Evolutionary conservation across 768 basidiomycete genomes (phyloP).

Genomic region (Nevesoporus exiguus): DNA sequence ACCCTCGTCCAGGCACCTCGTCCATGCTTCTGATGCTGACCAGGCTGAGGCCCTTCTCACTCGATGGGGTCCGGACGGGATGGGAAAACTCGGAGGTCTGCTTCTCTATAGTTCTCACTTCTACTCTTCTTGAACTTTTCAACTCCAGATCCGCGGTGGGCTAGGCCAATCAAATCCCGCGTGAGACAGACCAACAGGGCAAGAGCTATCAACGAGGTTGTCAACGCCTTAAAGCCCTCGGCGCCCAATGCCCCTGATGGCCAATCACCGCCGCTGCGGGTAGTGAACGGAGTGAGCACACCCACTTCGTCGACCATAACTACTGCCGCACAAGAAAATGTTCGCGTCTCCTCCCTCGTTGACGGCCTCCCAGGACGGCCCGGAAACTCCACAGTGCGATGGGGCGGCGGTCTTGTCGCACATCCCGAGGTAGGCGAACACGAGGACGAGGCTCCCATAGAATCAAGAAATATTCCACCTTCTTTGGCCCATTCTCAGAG

Average conservation of each 20-base stretch:
- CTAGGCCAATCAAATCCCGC: slow-evolving; percentile 79
- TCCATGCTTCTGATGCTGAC: slow-evolving; percentile 88
- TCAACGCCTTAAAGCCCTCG: slow-evolving; percentile 63
- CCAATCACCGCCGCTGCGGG: slow-evolving; percentile 57
- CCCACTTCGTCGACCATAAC: slow-evolving; percentile 69
- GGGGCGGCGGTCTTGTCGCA: slow-evolving; percentile 55
- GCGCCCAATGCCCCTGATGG: slow-evolving; percentile 40
- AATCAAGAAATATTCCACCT: slow-evolving; percentile 26
- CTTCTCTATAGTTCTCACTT: slow-evolving; percentile 10
- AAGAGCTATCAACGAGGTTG: slow-evolving; percentile 72
- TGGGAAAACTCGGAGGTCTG: slow-evolving; percentile 86
- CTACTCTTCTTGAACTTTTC: slow-evolving; percentile 23
- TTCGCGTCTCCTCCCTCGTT: slow-evolving; percentile 39
- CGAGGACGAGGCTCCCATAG: slow-evolving; percentile 40
- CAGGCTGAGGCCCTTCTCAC: slow-evolving; percentile 83
- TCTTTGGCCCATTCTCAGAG: slow-evolving; percentile 38
- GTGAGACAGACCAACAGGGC: slow-evolving; percentile 66
- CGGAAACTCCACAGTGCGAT: slow-evolving; percentile 58
- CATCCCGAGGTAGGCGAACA: slow-evolving; percentile 67
- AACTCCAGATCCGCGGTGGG: slow-evolving; percentile 79
- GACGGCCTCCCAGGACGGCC: slow-evolving; percentile 53
- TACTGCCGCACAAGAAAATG: slow-evolving; percentile 71
- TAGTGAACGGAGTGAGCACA: slow-evolving; percentile 75
- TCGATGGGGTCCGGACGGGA: slow-evolving; percentile 84
- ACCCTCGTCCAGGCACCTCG: slow-evolving; percentile 61